Percentiles rank a stretch among this genome's conserved stretches.
Conservation (phyloP, 352 stramenopile genomes). For the Phytophthora parvispora region DNA sequence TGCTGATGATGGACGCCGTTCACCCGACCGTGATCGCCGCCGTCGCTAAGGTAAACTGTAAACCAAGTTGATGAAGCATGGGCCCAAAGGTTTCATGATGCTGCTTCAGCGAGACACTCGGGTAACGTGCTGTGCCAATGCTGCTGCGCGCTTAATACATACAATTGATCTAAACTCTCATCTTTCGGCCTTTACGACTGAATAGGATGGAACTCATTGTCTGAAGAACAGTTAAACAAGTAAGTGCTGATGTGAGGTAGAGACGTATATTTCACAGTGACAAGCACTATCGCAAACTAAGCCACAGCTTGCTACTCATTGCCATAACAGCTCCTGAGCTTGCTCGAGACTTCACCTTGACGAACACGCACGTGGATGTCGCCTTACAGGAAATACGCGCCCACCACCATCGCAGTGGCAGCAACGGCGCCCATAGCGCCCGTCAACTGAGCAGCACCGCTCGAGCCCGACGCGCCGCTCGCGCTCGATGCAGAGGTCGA, state of each 20-base stretch:
- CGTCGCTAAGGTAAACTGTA: conserved; percentile 34
- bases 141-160: neutral
- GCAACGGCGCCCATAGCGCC: conserved; percentile 12
- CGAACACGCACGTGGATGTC: neutral
- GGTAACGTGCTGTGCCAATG: neutral
- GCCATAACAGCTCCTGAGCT: neutral
- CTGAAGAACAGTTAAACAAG: too few species aligned
- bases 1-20: conserved; percentile 32
- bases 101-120: neutral
- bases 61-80: neutral
- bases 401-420: conserved; percentile 10
- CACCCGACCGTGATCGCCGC: conserved; percentile 34
- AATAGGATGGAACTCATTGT: too few species aligned
- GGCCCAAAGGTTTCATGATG: neutral
- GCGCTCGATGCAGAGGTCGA: conserved; percentile 6
- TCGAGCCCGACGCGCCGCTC: conserved; percentile 25
- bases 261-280: neutral
- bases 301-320: neutral
- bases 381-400: conserved; percentile 34
- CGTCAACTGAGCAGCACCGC: conserved; percentile 24
- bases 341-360: neutral
- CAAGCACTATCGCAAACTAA: neutral
- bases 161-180: neutral
- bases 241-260: neutral
- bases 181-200: too few species aligned